These are phyloP conservation scores for Globisporangium cylindrosporum DNA, from an alignment of 352 stramenopile genomes.

Conservation along the genomic window DNA sequence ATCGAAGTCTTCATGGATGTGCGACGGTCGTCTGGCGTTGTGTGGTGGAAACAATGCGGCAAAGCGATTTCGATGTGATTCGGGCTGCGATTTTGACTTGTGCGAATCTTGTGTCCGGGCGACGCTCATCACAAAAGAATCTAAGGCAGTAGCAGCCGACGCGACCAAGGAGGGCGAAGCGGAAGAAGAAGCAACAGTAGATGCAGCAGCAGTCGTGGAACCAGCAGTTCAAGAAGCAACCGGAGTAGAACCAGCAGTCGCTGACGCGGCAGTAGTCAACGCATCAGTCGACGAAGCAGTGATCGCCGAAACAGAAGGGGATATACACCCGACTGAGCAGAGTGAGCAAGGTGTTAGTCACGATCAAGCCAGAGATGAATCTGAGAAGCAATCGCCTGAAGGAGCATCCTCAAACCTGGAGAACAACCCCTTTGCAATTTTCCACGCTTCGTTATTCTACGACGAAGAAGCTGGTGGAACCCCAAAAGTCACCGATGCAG, in stretches of 20 bases:
- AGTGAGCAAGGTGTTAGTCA: neutral
- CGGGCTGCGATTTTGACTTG: constrained; percentile 74
- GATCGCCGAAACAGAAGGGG: neutral
- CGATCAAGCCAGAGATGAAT: neutral
- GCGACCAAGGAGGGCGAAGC: constrained; percentile 7
- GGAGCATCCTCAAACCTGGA: constrained; percentile 10
- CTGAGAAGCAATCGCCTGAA: constrained; percentile 7
- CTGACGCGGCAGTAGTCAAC: neutral
- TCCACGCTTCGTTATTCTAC: constrained; percentile 32
- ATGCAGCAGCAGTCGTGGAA: constrained; percentile 9
- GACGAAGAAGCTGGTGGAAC: constrained; percentile 19
- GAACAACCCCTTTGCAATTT: constrained; percentile 32
- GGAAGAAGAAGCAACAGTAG: constrained; percentile 8
- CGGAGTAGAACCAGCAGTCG: neutral
- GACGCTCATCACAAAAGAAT: constrained; percentile 33
- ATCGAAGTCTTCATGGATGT: constrained; percentile 71
- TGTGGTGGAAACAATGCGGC: constrained; percentile 59
- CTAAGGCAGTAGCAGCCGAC: neutral
- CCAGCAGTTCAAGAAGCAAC: neutral
- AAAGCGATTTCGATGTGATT: constrained; percentile 59
- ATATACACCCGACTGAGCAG: neutral
- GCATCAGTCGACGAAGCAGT: neutral
- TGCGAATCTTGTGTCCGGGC: constrained; percentile 55
- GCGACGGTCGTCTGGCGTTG: constrained; percentile 49
- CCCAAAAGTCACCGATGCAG: constrained; percentile 16